Base-by-base conservation (phyloP, 169 alveolate species). In the Prorocentrum cordatum region DNA sequence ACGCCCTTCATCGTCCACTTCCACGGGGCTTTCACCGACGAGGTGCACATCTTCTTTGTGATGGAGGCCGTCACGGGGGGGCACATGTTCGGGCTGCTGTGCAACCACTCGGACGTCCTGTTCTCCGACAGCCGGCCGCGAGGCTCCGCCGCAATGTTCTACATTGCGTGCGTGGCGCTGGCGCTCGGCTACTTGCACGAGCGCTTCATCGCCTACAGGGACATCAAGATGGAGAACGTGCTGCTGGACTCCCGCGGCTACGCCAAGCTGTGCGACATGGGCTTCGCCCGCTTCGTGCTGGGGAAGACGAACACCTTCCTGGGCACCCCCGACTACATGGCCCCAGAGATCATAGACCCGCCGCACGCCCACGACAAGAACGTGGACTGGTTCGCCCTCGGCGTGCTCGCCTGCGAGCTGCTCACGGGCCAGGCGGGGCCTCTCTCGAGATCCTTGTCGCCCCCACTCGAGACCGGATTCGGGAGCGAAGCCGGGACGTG, bases 381-480 rank as follows among this genome's bases (percentile, higher is more conserved):
- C n/a, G 89, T 79, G n/a, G 89, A 79, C 33, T 79, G 89, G 89
- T 79, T 73, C 77, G 89, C 89, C 3, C 35, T 79, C 42, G 89
- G 89, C 12, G 73, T 58, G 4, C 58, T 79, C 47, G 61, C 73
- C 62, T 79, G 58, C 47, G 89, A 79, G 66, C 64, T 79, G 27
- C 22, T 79, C n/a, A n/a, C n/a, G n/a, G n/a, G n/a, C n/a, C n/a
- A n/a, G n/a, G n/a, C n/a, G n/a, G n/a, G n/a, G n/a, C n/a, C n/a
- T n/a, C n/a, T n/a, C n/a, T n/a, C n/a, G n/a, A n/a, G n/a, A n/a
- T n/a, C n/a, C n/a, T n/a, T n/a, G n/a, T n/a, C n/a, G n/a, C n/a
- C n/a, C n/a, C n/a, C n/a, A n/a, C n/a, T n/a, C n/a, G n/a, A n/a
- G n/a, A n/a, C n/a, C n/a, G n/a, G n/a, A n/a, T n/a, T n/a, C n/a